phyloP scores from a whole-genome alignment of 805 yeast genomes.

The Zygotorulaspora florentina region DNA sequence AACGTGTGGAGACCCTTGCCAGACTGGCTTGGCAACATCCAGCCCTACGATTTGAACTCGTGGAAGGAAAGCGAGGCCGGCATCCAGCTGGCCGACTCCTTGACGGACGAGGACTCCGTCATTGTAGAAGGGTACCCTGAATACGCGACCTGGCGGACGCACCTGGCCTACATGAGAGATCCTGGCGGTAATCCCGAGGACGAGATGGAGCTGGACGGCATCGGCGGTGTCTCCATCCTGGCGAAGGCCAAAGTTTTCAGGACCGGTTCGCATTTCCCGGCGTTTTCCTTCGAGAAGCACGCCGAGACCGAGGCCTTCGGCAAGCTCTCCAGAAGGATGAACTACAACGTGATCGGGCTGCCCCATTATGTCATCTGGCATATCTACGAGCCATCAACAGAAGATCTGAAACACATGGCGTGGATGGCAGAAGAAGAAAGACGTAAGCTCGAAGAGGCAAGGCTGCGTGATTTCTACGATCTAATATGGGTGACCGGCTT shows the following conservation, averaged over 20 bases:
- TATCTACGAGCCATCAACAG: slow-evolving; percentile 90
- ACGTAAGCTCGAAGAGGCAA: slow-evolving; percentile 57
- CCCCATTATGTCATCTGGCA: slow-evolving; percentile 98
- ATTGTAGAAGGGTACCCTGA: slow-evolving; percentile 97
- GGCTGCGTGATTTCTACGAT: slow-evolving; percentile 60
- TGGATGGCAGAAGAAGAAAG: slow-evolving; percentile 83
- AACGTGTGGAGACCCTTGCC: slow-evolving; percentile 90
- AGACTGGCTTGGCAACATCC: slow-evolving; percentile 80
- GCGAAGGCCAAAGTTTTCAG: slow-evolving; percentile 84
- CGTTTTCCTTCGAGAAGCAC: slow-evolving; percentile 90
- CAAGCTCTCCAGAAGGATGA: slow-evolving; percentile 81
- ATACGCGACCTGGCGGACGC: slow-evolving; percentile 98
- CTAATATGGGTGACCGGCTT: slow-evolving; percentile 75
- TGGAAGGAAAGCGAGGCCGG: slow-evolving; percentile 88
- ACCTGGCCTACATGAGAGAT: slow-evolving; percentile 88
- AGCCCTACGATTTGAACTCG: slow-evolving; percentile 78
- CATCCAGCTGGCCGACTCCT: slow-evolving; percentile 62
- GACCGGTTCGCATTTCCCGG: slow-evolving; percentile 91
- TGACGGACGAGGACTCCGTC: slow-evolving; percentile 84
- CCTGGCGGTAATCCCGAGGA: slow-evolving; percentile 93
- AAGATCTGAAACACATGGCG: slow-evolving; percentile 83
- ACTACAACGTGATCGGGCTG: slow-evolving; percentile 78
- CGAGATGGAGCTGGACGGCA: slow-evolving; percentile 91
- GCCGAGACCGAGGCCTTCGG: slow-evolving; percentile 99
- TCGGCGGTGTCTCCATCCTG: slow-evolving; percentile 94